Conservation (phyloP, 805 yeast species). For the Priceomyces carsonii region DNA sequence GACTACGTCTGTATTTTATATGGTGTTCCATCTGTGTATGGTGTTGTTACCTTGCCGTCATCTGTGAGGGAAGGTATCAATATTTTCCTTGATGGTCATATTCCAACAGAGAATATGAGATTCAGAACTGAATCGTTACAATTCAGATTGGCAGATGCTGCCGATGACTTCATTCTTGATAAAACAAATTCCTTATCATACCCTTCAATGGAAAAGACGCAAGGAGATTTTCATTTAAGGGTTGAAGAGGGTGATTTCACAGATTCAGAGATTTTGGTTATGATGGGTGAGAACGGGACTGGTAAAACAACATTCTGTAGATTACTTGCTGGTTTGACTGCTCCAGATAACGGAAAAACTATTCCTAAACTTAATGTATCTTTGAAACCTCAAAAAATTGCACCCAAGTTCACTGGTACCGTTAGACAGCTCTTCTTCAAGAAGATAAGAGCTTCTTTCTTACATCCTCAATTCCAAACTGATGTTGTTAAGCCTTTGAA, state of each 20-base stretch:
- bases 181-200: constrained; percentile 76
- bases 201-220: constrained; percentile 84
- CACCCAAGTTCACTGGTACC: constrained; percentile 98
- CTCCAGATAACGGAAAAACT: constrained; percentile 78
- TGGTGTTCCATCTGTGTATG: constrained; percentile 98
- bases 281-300: constrained; percentile 99
- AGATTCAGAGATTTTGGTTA: constrained; percentile 93
- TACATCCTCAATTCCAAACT: constrained; percentile 96
- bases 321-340: constrained; percentile 87
- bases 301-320: constrained; percentile 99
- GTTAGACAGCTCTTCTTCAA: constrained; percentile 97
- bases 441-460: constrained; percentile 90
- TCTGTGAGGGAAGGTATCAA: constrained; percentile 99
- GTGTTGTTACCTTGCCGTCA: constrained; percentile 95
- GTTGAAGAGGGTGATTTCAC: constrained; percentile 89
- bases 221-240: constrained; percentile 89
- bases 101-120: constrained; percentile 94
- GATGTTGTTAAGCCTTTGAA: constrained; percentile 95
- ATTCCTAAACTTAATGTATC: constrained; percentile 90
- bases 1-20: constrained; percentile 95
- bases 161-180: constrained; percentile 73
- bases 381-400: constrained; percentile 99
- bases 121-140: constrained; percentile 95
- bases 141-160: constrained; percentile 88
- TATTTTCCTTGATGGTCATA: constrained; percentile 96